Evolutionary conservation across 345 rosid genomes (phyloP).

Genomic region (Populus pruinosa): DNA sequence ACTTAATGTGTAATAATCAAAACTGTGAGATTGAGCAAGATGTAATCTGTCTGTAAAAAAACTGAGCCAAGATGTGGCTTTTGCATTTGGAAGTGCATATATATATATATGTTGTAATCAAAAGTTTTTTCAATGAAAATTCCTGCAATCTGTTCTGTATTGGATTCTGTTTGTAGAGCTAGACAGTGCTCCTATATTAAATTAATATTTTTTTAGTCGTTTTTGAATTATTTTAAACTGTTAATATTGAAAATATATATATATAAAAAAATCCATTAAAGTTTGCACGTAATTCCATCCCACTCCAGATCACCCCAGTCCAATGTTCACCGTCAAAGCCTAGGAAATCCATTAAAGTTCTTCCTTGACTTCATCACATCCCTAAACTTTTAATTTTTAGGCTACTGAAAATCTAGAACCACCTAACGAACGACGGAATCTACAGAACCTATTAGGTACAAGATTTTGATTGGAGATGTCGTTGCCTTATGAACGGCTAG

Average conservation of each 20-base stretch:
- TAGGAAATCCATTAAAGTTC: no score
- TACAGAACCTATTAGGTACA: no score
- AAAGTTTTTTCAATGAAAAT: neutral
- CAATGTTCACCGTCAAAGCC: no score
- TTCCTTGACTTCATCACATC: no score
- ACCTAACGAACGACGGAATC: no score
- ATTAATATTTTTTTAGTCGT: no score
- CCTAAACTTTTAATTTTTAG: neutral
- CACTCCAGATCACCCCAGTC: no score
- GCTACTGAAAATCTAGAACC: neutral
- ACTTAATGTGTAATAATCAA: neutral
- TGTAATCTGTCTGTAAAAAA: neutral
- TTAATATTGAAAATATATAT: no score
- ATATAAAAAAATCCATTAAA: no score
- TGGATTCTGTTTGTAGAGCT: neutral
- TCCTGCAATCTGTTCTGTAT: neutral
- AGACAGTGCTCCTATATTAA: no score
- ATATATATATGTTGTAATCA: neutral
- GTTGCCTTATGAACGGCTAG: neutral
- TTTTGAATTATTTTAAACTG: no score
- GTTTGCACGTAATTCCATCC: no score
- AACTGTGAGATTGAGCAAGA: slow-evolving; percentile 8
- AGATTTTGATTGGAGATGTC: neutral
- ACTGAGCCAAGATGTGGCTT: neutral
- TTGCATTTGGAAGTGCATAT: neutral